These are phyloP conservation scores for Melastoma malabathricum DNA, from an alignment of 345 rosid genomes.

Conservation along the genomic window DNA sequence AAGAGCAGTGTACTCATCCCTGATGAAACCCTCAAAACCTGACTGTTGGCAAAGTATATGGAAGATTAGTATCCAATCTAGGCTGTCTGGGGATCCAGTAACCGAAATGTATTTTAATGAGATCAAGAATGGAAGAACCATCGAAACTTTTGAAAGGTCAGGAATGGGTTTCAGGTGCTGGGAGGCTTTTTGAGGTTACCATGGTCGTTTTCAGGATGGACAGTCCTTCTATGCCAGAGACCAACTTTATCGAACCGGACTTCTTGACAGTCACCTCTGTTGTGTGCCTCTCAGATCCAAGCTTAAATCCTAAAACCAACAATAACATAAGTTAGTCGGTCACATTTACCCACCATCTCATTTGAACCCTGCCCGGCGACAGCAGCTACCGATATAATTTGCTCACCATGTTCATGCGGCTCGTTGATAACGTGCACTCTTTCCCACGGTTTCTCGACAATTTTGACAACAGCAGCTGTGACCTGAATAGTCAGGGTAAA, in stretches of 20 bases:
- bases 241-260: conserved; percentile 49
- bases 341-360: background rate
- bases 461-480: conserved; percentile 44
- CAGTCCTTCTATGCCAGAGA: conserved; percentile 61
- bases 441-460: conserved; percentile 96
- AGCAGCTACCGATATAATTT: no score
- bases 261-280: conserved; percentile 50
- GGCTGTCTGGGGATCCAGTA: background rate
- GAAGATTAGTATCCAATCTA: conserved; percentile 5
- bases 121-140: no score
- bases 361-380: no score
- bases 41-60: conserved; percentile 38
- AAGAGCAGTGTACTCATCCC: conserved; percentile 74
- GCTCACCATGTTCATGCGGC: conserved; percentile 67
- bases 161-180: no score
- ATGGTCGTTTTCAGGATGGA: conserved; percentile 79
- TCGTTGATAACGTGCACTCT: conserved; percentile 51
- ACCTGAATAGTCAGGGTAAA: conserved; percentile 31
- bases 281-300: conserved; percentile 89
- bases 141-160: no score
- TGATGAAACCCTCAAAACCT: conserved; percentile 84
- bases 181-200: conserved; percentile 21
- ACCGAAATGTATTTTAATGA: background rate
- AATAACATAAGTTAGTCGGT: background rate
- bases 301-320: conserved; percentile 67